These are phyloP conservation scores for Aspergillus bridgeri DNA, from an alignment of 495 filamentous ascomycete genomes.

Conservation along the genomic window DNA sequence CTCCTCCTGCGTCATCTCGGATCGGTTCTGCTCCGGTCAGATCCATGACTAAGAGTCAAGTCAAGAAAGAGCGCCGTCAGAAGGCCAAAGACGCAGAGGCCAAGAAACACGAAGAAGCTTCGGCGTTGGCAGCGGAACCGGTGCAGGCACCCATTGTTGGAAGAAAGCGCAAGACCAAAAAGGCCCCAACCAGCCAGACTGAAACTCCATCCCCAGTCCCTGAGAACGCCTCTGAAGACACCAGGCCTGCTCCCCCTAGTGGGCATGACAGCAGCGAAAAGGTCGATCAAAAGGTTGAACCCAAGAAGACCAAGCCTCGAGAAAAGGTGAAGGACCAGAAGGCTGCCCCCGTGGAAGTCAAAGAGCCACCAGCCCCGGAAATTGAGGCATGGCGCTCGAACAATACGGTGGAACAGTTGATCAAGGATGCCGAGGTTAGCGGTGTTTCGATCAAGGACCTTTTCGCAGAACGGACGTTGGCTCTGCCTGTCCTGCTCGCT, in stretches of 20 bases:
- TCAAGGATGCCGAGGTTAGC: constrained; percentile 38
- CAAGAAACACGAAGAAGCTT: constrained; percentile 53
- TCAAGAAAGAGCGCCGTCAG: constrained; percentile 77
- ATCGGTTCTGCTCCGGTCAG: constrained; percentile 75
- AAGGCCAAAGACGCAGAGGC: constrained; percentile 62
- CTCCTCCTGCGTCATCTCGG: constrained; percentile 70
- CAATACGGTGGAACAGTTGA: constrained; percentile 39
- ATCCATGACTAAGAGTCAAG: constrained; percentile 82
- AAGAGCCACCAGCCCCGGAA: constrained; percentile 29
- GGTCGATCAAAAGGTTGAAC: constrained; percentile 24
- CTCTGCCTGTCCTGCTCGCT: constrained; percentile 44
- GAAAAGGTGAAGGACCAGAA: constrained; percentile 34
- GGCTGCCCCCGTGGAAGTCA: constrained; percentile 30
- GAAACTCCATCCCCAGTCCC: constrained; percentile 38
- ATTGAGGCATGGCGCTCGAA: constrained; percentile 41
- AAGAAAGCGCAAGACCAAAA: constrained; percentile 89
- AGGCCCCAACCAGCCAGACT: constrained; percentile 45
- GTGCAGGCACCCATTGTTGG: constrained; percentile 80
- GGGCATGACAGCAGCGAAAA: constrained; percentile 25
- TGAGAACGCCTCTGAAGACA: constrained; percentile 29
- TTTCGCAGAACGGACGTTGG: constrained; percentile 37
- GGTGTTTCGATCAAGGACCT: constrained; percentile 38
- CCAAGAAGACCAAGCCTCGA: constrained; percentile 37
- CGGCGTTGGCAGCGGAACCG: constrained; percentile 51
- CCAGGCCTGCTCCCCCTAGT: constrained; percentile 31